Conservation (phyloP, 345 rosid genomes). For the Citropsis articulata region DNA sequence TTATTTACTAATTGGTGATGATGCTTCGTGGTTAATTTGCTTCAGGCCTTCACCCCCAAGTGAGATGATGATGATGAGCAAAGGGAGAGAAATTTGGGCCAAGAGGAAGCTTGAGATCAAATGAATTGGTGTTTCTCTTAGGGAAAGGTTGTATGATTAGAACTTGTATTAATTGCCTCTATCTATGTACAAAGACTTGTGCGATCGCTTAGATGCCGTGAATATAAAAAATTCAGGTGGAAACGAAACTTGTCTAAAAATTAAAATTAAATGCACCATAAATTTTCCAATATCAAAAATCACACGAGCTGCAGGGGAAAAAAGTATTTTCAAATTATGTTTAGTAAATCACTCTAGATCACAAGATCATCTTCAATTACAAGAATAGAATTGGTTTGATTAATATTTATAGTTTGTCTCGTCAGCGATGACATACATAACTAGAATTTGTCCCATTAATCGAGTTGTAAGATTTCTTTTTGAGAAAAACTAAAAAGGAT, state of each 20-base stretch:
- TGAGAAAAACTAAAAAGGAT: no score
- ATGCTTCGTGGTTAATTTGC: not conserved
- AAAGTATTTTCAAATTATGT: not conserved
- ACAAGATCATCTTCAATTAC: no score
- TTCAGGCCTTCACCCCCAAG: slow-evolving; percentile 88
- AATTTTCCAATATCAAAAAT: not conserved
- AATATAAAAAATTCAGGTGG: slow-evolving; percentile 5
- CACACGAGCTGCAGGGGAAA: not conserved
- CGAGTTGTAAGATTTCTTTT: no score
- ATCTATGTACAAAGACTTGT: slow-evolving; percentile 38
- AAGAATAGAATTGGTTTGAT: no score
- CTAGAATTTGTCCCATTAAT: no score
- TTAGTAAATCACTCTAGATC: not conserved
- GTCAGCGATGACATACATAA: no score
- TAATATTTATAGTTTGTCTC: no score
- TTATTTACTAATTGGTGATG: not conserved
- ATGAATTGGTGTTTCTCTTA: slow-evolving; percentile 21
- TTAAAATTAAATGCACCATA: not conserved
- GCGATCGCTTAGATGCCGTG: slow-evolving; percentile 15
- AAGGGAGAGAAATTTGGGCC: not conserved
- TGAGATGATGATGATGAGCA: slow-evolving; percentile 31
- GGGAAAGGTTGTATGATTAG: slow-evolving; percentile 22
- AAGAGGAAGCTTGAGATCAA: slow-evolving; percentile 1
- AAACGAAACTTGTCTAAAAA: not conserved
- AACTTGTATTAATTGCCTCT: slow-evolving; percentile 22